A percentile compares a stretch with the other conserved stretches of the same genome.
These are phyloP conservation scores for Pichia sp. DNA, from an alignment of 1,139 yeast species.

Conservation along the genomic window DNA sequence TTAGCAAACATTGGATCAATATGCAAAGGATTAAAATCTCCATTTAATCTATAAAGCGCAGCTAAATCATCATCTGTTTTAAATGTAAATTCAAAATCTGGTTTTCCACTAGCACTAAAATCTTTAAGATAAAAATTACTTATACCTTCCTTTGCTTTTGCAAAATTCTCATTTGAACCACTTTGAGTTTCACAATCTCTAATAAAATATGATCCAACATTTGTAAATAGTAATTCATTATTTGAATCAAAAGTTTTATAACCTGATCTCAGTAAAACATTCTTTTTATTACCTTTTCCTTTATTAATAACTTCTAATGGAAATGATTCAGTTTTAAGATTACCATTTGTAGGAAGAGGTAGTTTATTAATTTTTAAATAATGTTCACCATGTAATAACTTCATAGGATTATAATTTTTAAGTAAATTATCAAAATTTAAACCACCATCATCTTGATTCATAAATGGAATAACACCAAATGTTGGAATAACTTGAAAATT, in stretches of 20 bases:
- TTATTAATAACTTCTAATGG: slow-evolving; percentile 79
- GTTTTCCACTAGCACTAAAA: slow-evolving; percentile 49
- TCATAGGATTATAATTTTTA: slow-evolving; percentile 81
- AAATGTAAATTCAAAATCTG: slow-evolving; percentile 60
- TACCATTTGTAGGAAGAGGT: slow-evolving; percentile 70
- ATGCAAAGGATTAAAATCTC: slow-evolving; percentile 93
- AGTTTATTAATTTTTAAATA: slow-evolving; percentile 71
- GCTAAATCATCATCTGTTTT: slow-evolving; percentile 74
- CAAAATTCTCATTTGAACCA: slow-evolving; percentile 50
- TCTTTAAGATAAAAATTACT: slow-evolving; percentile 51
- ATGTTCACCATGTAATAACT: slow-evolving; percentile 92
- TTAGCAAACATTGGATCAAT: slow-evolving; percentile 88
- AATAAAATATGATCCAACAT: slow-evolving; percentile 80
- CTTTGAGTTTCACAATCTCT: slow-evolving; percentile 59
- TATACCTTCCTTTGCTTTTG: slow-evolving; percentile 36
- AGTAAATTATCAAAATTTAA: slow-evolving; percentile 33
- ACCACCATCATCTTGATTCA: slow-evolving; percentile 34
- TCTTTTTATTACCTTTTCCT: slow-evolving; percentile 48
- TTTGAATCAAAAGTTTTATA: slow-evolving; percentile 61
- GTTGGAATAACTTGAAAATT: slow-evolving; percentile 90
- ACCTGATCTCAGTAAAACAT: slow-evolving; percentile 75
- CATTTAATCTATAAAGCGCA: slow-evolving; percentile 83
- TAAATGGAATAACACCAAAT: slow-evolving; percentile 80
- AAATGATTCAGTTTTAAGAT: slow-evolving; percentile 51
- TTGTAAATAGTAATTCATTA: slow-evolving; percentile 67